phyloP scores from a whole-genome alignment of 805 yeast species.

The Cyberlindnera maritima region DNA sequence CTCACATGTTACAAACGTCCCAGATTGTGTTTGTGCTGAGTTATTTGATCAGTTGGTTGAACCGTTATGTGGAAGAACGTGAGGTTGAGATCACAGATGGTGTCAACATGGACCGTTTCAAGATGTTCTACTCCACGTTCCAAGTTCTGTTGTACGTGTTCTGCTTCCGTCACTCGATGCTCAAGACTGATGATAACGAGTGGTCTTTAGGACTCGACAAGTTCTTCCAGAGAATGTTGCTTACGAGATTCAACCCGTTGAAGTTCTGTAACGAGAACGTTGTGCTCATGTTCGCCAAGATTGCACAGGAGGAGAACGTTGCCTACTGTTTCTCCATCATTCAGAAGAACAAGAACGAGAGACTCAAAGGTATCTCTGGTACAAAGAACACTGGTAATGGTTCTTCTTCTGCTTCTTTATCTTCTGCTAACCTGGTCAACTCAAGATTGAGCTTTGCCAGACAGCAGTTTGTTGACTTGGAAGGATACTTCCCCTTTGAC shows the following conservation, averaged over 20 bases:
- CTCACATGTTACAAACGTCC: constrained; percentile 61
- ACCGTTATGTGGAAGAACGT: constrained; percentile 76
- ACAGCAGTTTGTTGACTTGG: constrained; percentile 84
- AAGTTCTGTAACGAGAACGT: constrained; percentile 93
- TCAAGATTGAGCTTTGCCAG: constrained; percentile 44
- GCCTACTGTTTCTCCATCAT: constrained; percentile 93
- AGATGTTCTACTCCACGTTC: constrained; percentile 83
- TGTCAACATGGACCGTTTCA: constrained; percentile 86
- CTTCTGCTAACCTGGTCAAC: constrained; percentile 10
- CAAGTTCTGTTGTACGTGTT: constrained; percentile 90
- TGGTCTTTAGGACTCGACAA: constrained; percentile 86
- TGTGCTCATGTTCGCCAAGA: constrained; percentile 87
- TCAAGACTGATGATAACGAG: constrained; percentile 40
- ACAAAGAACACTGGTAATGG: not conserved
- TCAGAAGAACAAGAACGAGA: constrained; percentile 72
- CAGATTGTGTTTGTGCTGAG: constrained; percentile 83
- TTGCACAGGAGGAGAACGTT: constrained; percentile 84
- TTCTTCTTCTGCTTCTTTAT: constrained; percentile 1
- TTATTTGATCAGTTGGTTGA: constrained; percentile 80
- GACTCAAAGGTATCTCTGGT: constrained; percentile 41
- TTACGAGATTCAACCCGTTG: constrained; percentile 89
- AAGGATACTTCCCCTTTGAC: constrained; percentile 96
- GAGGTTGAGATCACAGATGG: constrained; percentile 72
- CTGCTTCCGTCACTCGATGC: constrained; percentile 74
- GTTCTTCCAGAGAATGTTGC: constrained; percentile 80